Evolutionary conservation across 2,329 filamentous ascomycete genomes (phyloP), one percentile per base, ranked within the genome.

Genomic region (Coleophoma crateriformis): DNA sequence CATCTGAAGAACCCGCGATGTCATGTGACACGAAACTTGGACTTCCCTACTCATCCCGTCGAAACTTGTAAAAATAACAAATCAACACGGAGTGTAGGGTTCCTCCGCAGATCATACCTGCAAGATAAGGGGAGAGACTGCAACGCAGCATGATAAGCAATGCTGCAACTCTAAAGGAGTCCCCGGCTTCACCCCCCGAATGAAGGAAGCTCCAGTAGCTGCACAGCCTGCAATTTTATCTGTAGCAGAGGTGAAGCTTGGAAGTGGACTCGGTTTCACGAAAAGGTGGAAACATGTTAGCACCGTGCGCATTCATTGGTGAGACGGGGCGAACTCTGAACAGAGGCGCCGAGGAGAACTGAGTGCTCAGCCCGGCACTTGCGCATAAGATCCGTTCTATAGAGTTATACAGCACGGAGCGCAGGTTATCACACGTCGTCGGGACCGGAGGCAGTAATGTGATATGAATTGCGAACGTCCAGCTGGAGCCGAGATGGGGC

Each of bases 241-340:
- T 44, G 41, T 14, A 7, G 41, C 41, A 44, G 41, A 44, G 17
- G 41, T 44, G 41, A 44, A 44, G 41, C 41, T 33, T 19, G 41
- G n/a, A 33, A 44, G 41, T 44, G 41, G 41, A 33, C 22, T 22
- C 41, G 27, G 41, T 44, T 44, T 44, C 41, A 44, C n/a, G 22
- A 33, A 44, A 44, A n/a, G 27, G 41, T 44, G 19, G 41, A 44
- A 44, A 44, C 41, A 44, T 22, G 41, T 44, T 27, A 10, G 27
- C 22, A 44, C n/a, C 10, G 8, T 27, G 11, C 19, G 41, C 14
- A 15, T n/a, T 44, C n/a, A 33, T 22, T n/a, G 41, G 27, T 44
- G 15, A 20, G 22, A 12, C 38, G 11, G 38, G 13, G 7, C 14
- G 38, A 27, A 27, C 27, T 7, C 5, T 10, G 27, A 7, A 27